Conservation (phyloP, 331 rosid species). For the Pyrus hybrid region DNA sequence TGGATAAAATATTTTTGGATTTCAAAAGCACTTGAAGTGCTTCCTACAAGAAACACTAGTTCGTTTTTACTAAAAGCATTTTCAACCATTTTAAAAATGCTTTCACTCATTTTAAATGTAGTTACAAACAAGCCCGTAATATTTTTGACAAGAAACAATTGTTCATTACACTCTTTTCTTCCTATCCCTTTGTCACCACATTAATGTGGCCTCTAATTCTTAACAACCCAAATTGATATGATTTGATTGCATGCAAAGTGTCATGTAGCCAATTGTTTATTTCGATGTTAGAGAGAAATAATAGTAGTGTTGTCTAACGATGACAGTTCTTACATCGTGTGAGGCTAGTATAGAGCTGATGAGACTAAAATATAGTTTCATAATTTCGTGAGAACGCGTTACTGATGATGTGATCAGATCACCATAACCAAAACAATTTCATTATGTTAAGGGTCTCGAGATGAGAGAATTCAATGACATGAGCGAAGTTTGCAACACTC, state of each 20-base stretch:
- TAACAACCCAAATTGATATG: neutral
- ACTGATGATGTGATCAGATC: neutral
- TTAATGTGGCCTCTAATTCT: conserved; percentile 3
- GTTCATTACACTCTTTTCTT: neutral
- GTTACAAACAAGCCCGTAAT: neutral
- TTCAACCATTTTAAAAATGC: no score
- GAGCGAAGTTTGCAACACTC: neutral
- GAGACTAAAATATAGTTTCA: rapidly evolving
- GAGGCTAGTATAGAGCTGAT: no score
- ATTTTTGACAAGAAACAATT: conserved; percentile 4
- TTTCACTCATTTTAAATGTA: no score
- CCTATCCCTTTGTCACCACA: neutral
- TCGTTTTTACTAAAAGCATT: rapidly evolving
- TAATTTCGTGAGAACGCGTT: no score
- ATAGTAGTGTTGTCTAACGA: neutral
- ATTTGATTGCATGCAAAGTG: conserved; percentile 11
- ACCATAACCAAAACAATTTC: no score
- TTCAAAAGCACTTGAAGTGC: no score
- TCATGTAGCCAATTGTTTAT: neutral
- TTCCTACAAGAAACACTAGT: no score
- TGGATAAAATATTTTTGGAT: no score
- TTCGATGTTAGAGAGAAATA: neutral
- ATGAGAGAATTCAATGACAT: no score
- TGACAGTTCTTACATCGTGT: neutral
- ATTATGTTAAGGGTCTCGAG: neutral